Evolutionary conservation across 352 stramenopile genomes (phyloP).

Genomic region (Aphanomyces invadans): DNA sequence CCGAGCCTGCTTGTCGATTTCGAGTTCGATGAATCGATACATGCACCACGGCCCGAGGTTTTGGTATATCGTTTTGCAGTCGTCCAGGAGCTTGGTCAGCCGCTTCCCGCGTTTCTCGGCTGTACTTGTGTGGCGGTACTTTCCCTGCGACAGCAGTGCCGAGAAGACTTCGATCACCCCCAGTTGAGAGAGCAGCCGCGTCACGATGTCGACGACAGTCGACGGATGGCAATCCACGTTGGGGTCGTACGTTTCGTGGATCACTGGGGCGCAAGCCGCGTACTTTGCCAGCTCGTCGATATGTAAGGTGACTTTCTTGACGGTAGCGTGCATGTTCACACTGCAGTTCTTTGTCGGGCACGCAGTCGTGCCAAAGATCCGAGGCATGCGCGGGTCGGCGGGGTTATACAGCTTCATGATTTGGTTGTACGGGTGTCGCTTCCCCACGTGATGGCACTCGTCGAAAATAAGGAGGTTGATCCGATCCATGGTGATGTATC

Average conservation of each 20-base stretch:
- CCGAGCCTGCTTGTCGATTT: slow-evolving; percentile 54
- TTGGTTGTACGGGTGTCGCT: slow-evolving; percentile 84
- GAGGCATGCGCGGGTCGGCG: slow-evolving; percentile 32
- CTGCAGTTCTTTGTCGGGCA: slow-evolving; percentile 64
- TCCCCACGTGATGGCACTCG: slow-evolving; percentile 85
- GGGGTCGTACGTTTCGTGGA: slow-evolving; percentile 47
- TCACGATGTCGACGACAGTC: not conserved
- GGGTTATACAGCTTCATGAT: slow-evolving; percentile 77
- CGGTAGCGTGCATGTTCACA: slow-evolving; percentile 51
- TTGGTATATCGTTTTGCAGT: slow-evolving; percentile 49
- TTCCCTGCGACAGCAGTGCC: slow-evolving; percentile 48
- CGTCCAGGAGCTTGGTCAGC: slow-evolving; percentile 47
- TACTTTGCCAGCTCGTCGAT: slow-evolving; percentile 45
- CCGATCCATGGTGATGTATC: slow-evolving; percentile 62
- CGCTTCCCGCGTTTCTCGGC: slow-evolving; percentile 40
- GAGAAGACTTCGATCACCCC: slow-evolving; percentile 34
- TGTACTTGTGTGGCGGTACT: slow-evolving; percentile 32
- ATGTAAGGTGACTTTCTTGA: slow-evolving; percentile 64
- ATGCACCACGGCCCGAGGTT: slow-evolving; percentile 67
- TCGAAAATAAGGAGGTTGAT: slow-evolving; percentile 87
- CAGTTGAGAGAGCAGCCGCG: slow-evolving; percentile 20
- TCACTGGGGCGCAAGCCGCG: slow-evolving; percentile 54
- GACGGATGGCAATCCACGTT: not conserved
- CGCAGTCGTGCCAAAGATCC: slow-evolving; percentile 82
- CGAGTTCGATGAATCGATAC: slow-evolving; percentile 62